Base-by-base conservation (phyloP, 208 protist species). In the Leishmania amazonensis region DNA sequence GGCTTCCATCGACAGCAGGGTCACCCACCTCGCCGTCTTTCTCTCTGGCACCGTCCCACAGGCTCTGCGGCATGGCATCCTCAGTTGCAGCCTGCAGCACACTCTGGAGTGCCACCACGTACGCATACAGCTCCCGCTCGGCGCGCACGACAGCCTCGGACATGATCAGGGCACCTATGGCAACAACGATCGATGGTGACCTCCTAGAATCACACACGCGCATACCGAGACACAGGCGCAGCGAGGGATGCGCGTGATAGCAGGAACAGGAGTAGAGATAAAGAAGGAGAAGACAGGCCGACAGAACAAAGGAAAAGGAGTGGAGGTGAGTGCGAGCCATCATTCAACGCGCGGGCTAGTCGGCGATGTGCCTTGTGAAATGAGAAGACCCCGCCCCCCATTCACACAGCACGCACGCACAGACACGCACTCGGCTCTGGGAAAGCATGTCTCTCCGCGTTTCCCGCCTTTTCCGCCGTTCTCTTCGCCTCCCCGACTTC, bases 1-100 rank as follows among this genome's bases (percentile, higher is more conserved):
- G 9, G 38, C 1, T 83, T 58, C 62, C 45, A 74, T 54, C 70
- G 24, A 21, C 24, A 31, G 13, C 70, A 51, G 17, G n/a, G 45
- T 54, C 28, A 9, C 42, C 45, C 21, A 35, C 2, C 11, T 35
- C 47, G 70, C 45, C 21, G 70, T 74, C 70, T 17, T 74, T 45
- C 70, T 81, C 80, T 31, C 49, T 42, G 47, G 35, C 79, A 38
- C 54, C 71, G 21, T 85, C 83, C 68, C 87, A 84, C 13, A 85
- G 79, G 54, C 89, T 96, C 49, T 92, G 83, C 42, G 93, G 95
- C n/a, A 94, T 80, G 1, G 95, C 93, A 73, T 96, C 95, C 57
- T 89, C 87, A 2, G 90, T 71, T 3, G 89, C 81, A 1, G 62
- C 78, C 64, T 83, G 88, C 35, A 96, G 79, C 35, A 83, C 85